Evolutionary conservation across 805 yeast genomes (phyloP).

Genomic region (Suhomyces faveliae): DNA sequence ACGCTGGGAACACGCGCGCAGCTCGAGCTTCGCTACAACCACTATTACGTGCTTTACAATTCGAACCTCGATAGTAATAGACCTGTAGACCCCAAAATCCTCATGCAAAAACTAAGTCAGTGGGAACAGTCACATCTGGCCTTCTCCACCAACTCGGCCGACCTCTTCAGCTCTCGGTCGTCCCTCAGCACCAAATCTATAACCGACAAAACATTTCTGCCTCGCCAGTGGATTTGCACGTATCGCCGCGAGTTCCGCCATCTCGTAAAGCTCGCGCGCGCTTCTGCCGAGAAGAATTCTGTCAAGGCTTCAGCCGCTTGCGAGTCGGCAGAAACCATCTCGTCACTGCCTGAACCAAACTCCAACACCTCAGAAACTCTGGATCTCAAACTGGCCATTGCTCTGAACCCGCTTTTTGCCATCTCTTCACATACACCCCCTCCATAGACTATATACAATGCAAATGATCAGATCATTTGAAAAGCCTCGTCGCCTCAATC

Average conservation of each 20-base stretch:
- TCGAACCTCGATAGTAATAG: constrained; percentile 72
- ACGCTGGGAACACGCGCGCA: constrained; percentile 61
- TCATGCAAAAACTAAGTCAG: constrained; percentile 55
- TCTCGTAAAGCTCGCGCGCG: constrained; percentile 21
- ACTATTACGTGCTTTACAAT: constrained; percentile 75
- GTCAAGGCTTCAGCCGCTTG: neutral
- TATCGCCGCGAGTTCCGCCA: constrained; percentile 40
- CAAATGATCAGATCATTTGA: no score
- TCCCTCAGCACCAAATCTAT: constrained; percentile 30
- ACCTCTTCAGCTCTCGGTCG: constrained; percentile 20
- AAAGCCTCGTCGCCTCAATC: no score
- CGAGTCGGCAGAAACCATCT: neutral
- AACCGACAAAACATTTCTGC: constrained; percentile 47
- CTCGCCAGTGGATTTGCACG: constrained; percentile 41
- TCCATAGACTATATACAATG: neutral
- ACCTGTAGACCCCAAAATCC: constrained; percentile 57
- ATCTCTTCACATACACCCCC: neutral
- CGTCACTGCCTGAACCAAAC: neutral
- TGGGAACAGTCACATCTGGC: constrained; percentile 59
- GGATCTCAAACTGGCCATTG: constrained; percentile 3
- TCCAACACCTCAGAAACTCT: neutral
- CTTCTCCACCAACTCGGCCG: constrained; percentile 24
- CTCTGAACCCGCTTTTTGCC: constrained; percentile 7
- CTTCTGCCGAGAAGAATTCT: constrained; percentile 29
- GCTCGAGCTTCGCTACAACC: constrained; percentile 70